Conservation (phyloP, 78 protist genomes). For the Emiliania huxleyi region DNA sequence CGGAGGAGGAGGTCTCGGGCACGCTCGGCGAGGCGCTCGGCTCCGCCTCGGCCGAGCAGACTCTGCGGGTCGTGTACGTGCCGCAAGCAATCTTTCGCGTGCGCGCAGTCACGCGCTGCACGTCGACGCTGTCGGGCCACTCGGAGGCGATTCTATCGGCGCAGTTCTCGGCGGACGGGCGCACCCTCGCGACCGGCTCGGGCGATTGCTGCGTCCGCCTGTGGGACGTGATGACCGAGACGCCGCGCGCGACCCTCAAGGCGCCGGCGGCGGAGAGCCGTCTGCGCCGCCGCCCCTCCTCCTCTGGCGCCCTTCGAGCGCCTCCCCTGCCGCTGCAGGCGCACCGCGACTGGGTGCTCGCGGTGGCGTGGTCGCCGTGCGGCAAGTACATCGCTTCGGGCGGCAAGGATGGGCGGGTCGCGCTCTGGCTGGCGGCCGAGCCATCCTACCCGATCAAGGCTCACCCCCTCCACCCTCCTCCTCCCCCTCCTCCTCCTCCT, state of each 20-base stretch:
- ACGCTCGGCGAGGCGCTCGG: conserved; percentile 20
- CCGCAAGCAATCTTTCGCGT: conserved; percentile 94
- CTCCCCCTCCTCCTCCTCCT: too few relatives aligned
- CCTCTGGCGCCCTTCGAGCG: too few relatives aligned
- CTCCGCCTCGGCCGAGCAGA: conserved; percentile 40
- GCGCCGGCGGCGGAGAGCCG: too few relatives aligned
- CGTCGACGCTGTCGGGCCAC: conserved; percentile 70
- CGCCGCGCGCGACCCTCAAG: conserved; percentile 64
- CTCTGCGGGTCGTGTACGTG: conserved; percentile 63
- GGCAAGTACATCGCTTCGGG: conserved; percentile 84
- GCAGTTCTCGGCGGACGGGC: conserved; percentile 90
- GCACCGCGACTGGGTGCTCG: conserved; percentile 54
- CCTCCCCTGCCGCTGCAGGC: background rate
- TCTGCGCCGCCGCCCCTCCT: too few relatives aligned
- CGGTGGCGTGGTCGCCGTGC: conserved; percentile 91
- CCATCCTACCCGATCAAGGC: background rate
- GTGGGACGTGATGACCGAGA: conserved; percentile 89
- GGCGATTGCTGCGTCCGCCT: conserved; percentile 85
- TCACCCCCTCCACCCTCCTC: too few relatives aligned
- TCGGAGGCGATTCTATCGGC: conserved; percentile 83
- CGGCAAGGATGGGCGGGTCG: conserved; percentile 72
- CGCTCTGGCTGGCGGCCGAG: conserved; percentile 69
- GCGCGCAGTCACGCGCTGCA: conserved; percentile 84
- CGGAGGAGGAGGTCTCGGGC: conserved; percentile 38
- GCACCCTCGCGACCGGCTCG: conserved; percentile 73